Base-by-base conservation (phyloP, 2,329 filamentous ascomycete genomes). In the Pleurostoma richardsiae region DNA sequence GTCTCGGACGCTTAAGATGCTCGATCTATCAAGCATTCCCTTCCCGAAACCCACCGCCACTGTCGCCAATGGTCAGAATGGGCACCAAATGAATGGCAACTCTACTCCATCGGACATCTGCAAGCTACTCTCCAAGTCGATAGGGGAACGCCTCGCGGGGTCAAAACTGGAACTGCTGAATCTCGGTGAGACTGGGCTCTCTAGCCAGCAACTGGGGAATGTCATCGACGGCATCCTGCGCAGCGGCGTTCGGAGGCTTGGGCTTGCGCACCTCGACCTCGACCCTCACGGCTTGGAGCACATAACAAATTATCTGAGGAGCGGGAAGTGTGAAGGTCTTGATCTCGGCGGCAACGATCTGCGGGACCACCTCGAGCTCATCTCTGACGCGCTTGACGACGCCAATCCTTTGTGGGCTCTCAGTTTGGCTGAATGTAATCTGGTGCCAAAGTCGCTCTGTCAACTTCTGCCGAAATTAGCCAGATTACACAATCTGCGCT, bases 311-410 rank as follows among this genome's bases (percentile, higher is more conserved):
- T 97, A 91, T 60, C 66, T 97, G 26, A 77, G 82, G 29, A 83
- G 82, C 27, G 86, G 87, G 0, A 77, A 84, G 43, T 97, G 92
- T 56, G 87, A 95, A 63, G 92, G 90, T 5, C 74, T 99, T 4
- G 94, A 97, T 63, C 69, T 97, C 10, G 90, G 90, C 39, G 89
- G 90, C 28, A 97, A 97, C 57, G 82, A 94, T 53, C 63, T 85
- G 19, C 66, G 72, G 40, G 73, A 80, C 30, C 72, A 79, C 39
- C 69, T 83, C 30, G 76, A 75, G 11, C 65, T 66, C 1, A 64
- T 86, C 43, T 76, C 77, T 4, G 67, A 70, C 3, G 72, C 76
- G 1, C 63, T 85, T n/a, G 64, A 70, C 4, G 69, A 76, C 26
- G 65, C 76, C 27, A 72, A 77, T 44, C 76, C 82, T 0, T 70